Base-by-base conservation (phyloP, 2,329 filamentous ascomycete species). In the Penicillium sp. region DNA sequence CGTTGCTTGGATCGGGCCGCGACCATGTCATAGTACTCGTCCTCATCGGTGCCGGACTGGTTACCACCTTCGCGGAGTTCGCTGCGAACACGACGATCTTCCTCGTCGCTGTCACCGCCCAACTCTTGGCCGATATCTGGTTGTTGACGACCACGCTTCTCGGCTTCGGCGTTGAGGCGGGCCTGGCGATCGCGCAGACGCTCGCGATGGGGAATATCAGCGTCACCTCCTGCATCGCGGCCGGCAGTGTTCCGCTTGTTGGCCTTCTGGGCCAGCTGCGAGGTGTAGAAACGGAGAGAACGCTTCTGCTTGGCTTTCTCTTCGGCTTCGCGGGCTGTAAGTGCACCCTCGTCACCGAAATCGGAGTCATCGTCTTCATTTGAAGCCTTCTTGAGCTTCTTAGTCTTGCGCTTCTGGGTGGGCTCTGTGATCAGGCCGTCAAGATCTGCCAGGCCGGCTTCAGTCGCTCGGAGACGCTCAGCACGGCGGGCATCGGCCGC, bases 221-320 rank as follows among this genome's bases (percentile, higher is more conserved):
- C 55, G 74, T 83, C 58, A 70, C 81, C 51, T 74, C 81, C 50
- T 78, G 87, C 56, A 82, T 90, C 69, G 80, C 86, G 33, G 79
- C 86, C 58, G 82, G 88, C 72, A 76, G 75, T 55, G 65, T 85
- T 62, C 69, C 80, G 90, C 70, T 90, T 92, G 76, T 91, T 96
- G 50, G 90, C 86, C 75, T 97, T 97, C 71, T 97, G 93, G 23
- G 90, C 88, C 60, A 99, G 94, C 70, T 99, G 94, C 3, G 92
- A 96, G 2, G 95, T 97, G 81, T 99, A 99, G 80, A 99, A 99
- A 56, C 91, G 89, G 51, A 99, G 83, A 58, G 85, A 91, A 80
- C 95, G 96, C 80, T 94, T 96, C 72, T 89, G 89, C 53, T 85
- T 84, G 0, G 87, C 89, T 75, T 99, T 99, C 65, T 96, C 90